Evolutionary conservation across 2,329 filamentous ascomycete species (phyloP).

Genomic region (Cordyceps cicadae): DNA sequence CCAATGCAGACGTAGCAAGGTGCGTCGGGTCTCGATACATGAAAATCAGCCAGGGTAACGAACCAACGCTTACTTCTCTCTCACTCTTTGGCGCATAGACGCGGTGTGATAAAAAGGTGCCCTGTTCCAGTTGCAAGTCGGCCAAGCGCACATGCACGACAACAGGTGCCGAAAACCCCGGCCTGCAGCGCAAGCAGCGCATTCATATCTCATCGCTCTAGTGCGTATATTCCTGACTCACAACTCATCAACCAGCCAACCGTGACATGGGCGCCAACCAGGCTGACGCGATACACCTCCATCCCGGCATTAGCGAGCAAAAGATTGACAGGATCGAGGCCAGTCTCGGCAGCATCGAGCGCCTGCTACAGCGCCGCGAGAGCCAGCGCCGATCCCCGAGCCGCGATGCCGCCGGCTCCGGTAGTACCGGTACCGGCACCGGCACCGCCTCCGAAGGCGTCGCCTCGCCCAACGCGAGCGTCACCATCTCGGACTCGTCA

Average conservation of each 20-base stretch:
- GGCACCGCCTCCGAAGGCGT: slow-evolving; percentile 24
- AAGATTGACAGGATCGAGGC: slow-evolving; percentile 44
- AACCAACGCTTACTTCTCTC: not conserved
- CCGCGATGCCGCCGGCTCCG: slow-evolving; percentile 26
- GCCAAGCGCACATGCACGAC: slow-evolving; percentile 48
- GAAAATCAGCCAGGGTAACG: not conserved
- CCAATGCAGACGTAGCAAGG: slow-evolving; percentile 23
- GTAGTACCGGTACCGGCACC: slow-evolving; percentile 32
- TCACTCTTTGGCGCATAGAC: not conserved
- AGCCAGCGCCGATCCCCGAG: slow-evolving; percentile 28
- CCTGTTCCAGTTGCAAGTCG: slow-evolving; percentile 49
- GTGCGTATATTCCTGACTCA: slow-evolving; percentile 28
- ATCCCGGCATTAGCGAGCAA: slow-evolving; percentile 32
- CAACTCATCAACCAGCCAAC: not conserved
- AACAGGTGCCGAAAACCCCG: slow-evolving; percentile 44
- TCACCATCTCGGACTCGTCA: slow-evolving; percentile 7
- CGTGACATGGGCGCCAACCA: not conserved
- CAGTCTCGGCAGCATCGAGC: slow-evolving; percentile 37
- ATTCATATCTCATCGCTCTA: slow-evolving; percentile 54
- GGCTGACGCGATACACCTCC: not conserved
- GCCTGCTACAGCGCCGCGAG: slow-evolving; percentile 30
- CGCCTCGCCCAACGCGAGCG: slow-evolving; percentile 7
- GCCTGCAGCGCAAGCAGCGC: slow-evolving; percentile 46
- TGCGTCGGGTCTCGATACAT: slow-evolving; percentile 2
- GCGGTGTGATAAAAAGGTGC: slow-evolving; percentile 49